Base-by-base conservation (phyloP, 306 rosid genomes). In the Quercus engelmannii region DNA sequence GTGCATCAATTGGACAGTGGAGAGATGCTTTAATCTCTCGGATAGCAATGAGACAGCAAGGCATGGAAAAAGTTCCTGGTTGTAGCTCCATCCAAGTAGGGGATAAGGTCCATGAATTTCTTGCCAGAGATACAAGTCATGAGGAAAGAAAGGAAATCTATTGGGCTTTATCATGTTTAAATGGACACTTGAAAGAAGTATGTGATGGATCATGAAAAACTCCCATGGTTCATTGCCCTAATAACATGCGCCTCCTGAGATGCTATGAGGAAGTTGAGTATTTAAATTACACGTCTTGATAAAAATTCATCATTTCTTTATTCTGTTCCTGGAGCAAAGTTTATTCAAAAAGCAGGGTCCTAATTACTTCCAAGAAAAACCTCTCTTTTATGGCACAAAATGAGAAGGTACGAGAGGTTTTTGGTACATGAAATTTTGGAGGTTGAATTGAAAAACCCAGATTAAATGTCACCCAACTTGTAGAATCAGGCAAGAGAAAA, bases 51-150 rank as follows among this genome's bases (percentile, higher is more conserved):
- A 83, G 86, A 68, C 79, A 74, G 72, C 82, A 73, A 62, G 86
- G 82, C 9, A 46, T 74, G 62, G 86, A 83, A 74, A 83, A 83
- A 33, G 76, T 78, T 74, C 82, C 86, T 31, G 86, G 86, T 58
- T 83, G 86, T 33, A 83, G 86, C 70, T 78, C 82, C 68, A 78
- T 83, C 59, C 86, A 83, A 74, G 38, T 78, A 33, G 86, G 82
- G 55, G 79, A 78, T 76, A 74, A 57, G 13, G 74, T 82, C 26
- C 68, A 82, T 33, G 82, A 83, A 54, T 83, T 83, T 78, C 79
- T 83, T 18, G 82, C 82, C 59, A 41, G 55, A 17, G 82, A 78
- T 51, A 78, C 82, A 51, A 78, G 74, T 31, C 86, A 78, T 51
- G 69, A 46, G 51, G 52, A 74, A 68, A 78, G 79, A 62, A 83